phyloP scores from a whole-genome alignment of 2,329 filamentous ascomycete genomes.

The Aspergillus candidus region DNA sequence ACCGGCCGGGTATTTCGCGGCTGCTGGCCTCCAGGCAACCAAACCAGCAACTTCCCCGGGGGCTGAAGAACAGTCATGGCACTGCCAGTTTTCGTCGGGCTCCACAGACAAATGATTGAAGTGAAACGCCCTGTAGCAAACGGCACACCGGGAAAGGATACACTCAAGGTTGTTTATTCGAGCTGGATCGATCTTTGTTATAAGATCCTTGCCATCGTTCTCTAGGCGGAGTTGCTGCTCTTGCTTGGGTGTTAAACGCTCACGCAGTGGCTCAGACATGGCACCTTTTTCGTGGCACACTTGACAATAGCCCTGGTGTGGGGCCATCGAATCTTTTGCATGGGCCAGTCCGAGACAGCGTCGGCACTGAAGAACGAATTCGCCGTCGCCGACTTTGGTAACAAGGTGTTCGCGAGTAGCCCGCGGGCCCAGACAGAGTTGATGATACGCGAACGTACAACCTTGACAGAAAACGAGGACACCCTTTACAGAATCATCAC shows the following conservation, averaged over 20 bases:
- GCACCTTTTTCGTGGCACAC: constrained; percentile 59
- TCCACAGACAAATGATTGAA: constrained; percentile 67
- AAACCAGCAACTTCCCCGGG: constrained; percentile 66
- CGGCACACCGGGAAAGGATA: constrained; percentile 74
- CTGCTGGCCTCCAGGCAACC: constrained; percentile 77
- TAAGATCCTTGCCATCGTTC: constrained; percentile 72
- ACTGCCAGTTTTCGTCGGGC: constrained; percentile 54
- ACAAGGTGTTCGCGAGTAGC: constrained; percentile 74
- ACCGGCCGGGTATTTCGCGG: constrained; percentile 50
- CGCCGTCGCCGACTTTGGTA: constrained; percentile 70
- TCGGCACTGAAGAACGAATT: constrained; percentile 85
- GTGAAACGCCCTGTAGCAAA: constrained; percentile 75
- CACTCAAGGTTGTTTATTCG: constrained; percentile 70
- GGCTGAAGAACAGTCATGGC: constrained; percentile 65
- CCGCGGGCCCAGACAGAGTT: constrained; percentile 70
- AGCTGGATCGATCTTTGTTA: constrained; percentile 55
- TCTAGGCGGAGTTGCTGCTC: constrained; percentile 77
- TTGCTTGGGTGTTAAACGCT: constrained; percentile 65
- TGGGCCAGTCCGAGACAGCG: constrained; percentile 66
- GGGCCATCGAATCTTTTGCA: constrained; percentile 64
- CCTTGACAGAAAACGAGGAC: constrained; percentile 83
- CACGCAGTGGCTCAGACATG: constrained; percentile 69
- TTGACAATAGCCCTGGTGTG: constrained; percentile 66
- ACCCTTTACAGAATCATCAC: constrained; percentile 55
- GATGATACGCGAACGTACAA: constrained; percentile 78